Base-by-base conservation (phyloP, 768 basidiomycete species). In the Gymnopilus junonius region DNA sequence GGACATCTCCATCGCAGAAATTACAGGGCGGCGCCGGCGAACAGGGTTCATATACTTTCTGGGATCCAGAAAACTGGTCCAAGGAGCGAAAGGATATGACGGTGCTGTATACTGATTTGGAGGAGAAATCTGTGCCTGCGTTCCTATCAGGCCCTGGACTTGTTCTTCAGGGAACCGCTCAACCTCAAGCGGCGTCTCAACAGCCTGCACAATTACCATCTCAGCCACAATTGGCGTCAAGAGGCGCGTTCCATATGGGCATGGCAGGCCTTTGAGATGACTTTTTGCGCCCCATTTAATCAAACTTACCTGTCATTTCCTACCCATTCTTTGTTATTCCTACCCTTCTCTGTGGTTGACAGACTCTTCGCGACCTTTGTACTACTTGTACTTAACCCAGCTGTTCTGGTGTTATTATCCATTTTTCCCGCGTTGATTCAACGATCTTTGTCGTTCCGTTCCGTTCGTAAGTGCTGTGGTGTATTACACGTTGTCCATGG, bases 31-130 rank as follows among this genome's bases (percentile, higher is more conserved):
- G 91, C 67, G 91, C 94, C 72, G 87, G 92, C 70, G 93, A 97
- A 76, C 87, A 91, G 67, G 95, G 95, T 27, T 86, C 89, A 57
- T 97, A 96, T 79, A 92, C 94, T 53, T 92, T 88, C 81, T 96
- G 94, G 91, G 92, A 94, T 70, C 86, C 89, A 10, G 90, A 93
- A 63, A 87, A 85, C 73, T 90, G 89, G 89, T 79, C 82, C 62
- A 91, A 92, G 77, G 87, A 89, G 70, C 83, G 89, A 71, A 91
- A 90, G 76, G 88, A 91, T 71, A 87, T 90, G 85, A 87, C 85
- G 15, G 90, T 92, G 51, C 77, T 90, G 64, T 92, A 91, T 68
- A 74, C 85, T 58, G 91, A 92, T 71, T 77, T 92, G 69, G 89
- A 91, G 76, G 91, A 91, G 78, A 90, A 90, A 81, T 86, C 79